phyloP scores from a whole-genome alignment of 2,329 filamentous ascomycete species.

The Alternaria conjuncta region DNA sequence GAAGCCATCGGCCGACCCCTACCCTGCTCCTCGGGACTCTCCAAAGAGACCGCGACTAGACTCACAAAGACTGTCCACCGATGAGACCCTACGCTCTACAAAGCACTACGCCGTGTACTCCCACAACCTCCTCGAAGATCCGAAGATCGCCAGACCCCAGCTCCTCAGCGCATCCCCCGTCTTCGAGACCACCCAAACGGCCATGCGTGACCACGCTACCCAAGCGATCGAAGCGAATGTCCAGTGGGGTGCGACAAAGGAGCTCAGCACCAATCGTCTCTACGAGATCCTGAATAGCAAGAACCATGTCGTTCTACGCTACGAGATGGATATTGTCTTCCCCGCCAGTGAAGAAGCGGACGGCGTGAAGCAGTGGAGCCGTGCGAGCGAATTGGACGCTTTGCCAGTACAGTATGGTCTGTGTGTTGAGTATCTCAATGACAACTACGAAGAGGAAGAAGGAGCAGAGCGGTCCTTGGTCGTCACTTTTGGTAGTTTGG shows the following conservation, averaged over 20 bases:
- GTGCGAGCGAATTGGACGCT: not conserved
- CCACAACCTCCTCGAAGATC: not conserved
- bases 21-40: not conserved
- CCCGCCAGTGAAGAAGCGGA: not conserved
- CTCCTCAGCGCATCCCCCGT: not conserved
- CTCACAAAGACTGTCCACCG: too few relatives aligned
- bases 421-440: not conserved
- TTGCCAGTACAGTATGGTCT: constrained; percentile 3
- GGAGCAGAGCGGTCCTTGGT: not conserved
- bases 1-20: not conserved
- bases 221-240: not conserved
- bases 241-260: constrained; percentile 3
- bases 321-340: constrained; percentile 2
- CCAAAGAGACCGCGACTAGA: not conserved
- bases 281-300: constrained; percentile 3
- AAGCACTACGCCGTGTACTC: constrained; percentile 1
- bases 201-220: constrained; percentile 4
- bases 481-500: not conserved
- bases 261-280: not conserved
- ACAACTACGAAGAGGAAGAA: not conserved
- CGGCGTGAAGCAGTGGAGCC: not conserved
- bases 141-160: not conserved
- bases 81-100: not conserved
- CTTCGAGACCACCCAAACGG: not conserved
- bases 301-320: not conserved